Conservation (phyloP, 164 flowering plant genomes). For the Dillenia suffruticosa region DNA sequence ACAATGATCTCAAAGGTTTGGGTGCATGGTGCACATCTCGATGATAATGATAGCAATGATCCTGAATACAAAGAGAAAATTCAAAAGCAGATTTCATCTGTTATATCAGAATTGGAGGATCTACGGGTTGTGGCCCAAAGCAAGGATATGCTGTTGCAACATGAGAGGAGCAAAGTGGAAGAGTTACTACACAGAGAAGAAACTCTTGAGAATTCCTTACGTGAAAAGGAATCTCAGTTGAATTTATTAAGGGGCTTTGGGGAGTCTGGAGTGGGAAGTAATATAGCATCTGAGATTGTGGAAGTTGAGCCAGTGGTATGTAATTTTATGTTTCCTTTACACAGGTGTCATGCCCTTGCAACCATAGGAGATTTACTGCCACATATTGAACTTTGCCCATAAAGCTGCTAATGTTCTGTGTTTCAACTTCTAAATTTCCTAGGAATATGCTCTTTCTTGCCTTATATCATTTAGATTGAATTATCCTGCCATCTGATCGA, state of each 20-base stretch:
- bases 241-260: conserved; percentile 41
- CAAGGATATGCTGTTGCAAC: conserved; percentile 52
- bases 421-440: too few relatives aligned
- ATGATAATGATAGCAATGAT: conserved; percentile 20
- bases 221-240: conserved; percentile 64
- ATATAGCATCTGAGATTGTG: conserved; percentile 45
- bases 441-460: too few relatives aligned
- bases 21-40: conserved; percentile 28
- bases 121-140: conserved; percentile 44
- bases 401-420: too few relatives aligned
- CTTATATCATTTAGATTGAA: too few relatives aligned
- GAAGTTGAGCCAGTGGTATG: conserved; percentile 85
- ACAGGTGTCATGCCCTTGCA: too few relatives aligned
- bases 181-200: conserved; percentile 50
- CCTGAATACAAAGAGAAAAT: conserved; percentile 44
- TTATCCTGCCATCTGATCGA: too few relatives aligned
- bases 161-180: conserved; percentile 58
- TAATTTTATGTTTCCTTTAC: conserved; percentile 3
- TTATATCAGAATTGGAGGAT: conserved; percentile 63
- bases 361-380: too few relatives aligned
- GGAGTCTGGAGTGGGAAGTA: conserved; percentile 34
- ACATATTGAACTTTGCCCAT: too few relatives aligned
- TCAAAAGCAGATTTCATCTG: conserved; percentile 45
- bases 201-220: conserved; percentile 57
- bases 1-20: conserved; percentile 33